Conservation (phyloP, 768 basidiomycete species). For the Mycena filopes region DNA sequence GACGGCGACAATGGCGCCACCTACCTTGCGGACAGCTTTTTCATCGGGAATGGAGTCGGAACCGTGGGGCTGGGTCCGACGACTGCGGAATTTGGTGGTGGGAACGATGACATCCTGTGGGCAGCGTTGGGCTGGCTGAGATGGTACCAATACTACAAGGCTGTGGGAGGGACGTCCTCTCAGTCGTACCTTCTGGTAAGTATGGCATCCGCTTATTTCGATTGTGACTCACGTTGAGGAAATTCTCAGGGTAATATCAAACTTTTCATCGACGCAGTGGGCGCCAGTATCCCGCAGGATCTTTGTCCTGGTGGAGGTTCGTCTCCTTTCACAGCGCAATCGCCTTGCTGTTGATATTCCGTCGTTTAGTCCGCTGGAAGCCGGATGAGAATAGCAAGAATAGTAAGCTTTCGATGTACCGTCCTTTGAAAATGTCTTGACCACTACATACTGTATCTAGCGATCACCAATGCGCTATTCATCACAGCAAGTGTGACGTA, state of each 20-base stretch:
- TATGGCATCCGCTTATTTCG: background rate
- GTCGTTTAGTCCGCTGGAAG: slow-evolving; percentile 3
- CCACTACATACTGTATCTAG: background rate
- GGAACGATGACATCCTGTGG: slow-evolving; percentile 18
- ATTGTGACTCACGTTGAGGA: background rate
- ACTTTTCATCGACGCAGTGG: slow-evolving; percentile 13
- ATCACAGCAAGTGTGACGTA: slow-evolving; percentile 15
- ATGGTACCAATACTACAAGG: background rate
- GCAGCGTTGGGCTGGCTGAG: slow-evolving; percentile 9
- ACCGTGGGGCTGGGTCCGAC: background rate
- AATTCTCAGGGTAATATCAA: background rate
- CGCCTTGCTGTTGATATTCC: background rate
- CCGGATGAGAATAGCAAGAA: slow-evolving; percentile 3
- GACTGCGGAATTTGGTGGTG: background rate
- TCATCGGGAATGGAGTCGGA: background rate
- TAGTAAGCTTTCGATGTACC: slow-evolving; percentile 1
- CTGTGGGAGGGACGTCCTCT: background rate
- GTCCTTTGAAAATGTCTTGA: background rate
- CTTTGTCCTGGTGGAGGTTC: slow-evolving; percentile 18
- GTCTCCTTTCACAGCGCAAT: background rate
- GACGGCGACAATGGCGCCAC: background rate
- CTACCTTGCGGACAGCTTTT: background rate
- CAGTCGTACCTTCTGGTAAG: background rate
- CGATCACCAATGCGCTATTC: slow-evolving; percentile 17
- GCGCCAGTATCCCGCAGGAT: background rate